Base-by-base conservation (phyloP, 257 asterid genomes). In the Nicotiana otophora region DNA sequence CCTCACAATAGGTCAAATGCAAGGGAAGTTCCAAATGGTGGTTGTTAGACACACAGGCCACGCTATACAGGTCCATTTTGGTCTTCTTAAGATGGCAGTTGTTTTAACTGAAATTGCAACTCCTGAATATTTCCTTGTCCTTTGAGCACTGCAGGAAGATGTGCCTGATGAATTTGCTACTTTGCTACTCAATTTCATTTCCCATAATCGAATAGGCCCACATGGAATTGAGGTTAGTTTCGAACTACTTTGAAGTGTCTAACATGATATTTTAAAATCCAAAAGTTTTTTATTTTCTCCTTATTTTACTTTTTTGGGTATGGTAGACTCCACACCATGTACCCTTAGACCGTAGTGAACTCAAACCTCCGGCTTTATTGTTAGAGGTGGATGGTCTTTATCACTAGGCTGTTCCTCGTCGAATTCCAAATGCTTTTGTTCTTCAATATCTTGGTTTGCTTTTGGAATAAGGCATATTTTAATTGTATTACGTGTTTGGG, bases 11-110 rank as follows among this genome's bases (percentile, higher is more conserved):
- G 98, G 99, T 84, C 98, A 94, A 89, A 92, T 94, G 98, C 98
- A 94, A 93, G 99, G 99, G 15, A 96, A 94, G 89, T 96, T 93
- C 84, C 99, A 94, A 89, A 94, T 94, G 99, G 96, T 94, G 63
- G 97, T 96, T 0, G 97, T 96, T 81, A 87, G 97, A 82, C 97
- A 94, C 85, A 93, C 98, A 4, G 99, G 98, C 81, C 99, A 96
- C 86, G 98, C 98, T 82, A 96, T 96, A 86, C 99, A 96, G 97
- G 99, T 95, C 39, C 82, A 16, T 39, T 69, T 31, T 14, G 30
- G 36, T 39, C 67, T 55, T 58, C 84, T 19, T 68, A 36, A 75
- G 83, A 74, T 61, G 75, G 62, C 16, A 57, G 28, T 58, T 64
- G 48, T 15, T 76, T 19, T 76, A 15, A 20, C 33, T 82, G 75